A percentile compares a stretch with the other conserved stretches of the same genome.
phyloP scores from a whole-genome alignment of 1,139 yeast species.

The Debaryomyces sp. region DNA sequence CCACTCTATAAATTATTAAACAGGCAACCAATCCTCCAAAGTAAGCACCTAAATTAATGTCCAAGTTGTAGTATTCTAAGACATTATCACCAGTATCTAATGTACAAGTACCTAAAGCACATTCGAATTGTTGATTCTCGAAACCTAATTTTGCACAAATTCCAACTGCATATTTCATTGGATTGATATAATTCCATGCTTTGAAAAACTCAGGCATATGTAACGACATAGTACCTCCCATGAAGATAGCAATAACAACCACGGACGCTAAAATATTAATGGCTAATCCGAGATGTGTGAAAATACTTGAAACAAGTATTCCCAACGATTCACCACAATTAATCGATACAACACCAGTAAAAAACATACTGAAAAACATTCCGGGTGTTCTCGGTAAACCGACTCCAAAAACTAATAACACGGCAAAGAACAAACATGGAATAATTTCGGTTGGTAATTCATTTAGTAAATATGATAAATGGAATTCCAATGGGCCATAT shows the following conservation, averaged over 20 bases:
- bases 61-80: constrained; percentile 35
- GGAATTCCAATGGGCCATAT: constrained; percentile 69
- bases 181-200: constrained; percentile 73
- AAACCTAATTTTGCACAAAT: constrained; percentile 46
- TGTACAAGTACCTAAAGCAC: constrained; percentile 30
- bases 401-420: constrained; percentile 65
- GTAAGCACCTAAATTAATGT: constrained; percentile 30
- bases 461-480: constrained; percentile 61
- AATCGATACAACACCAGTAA: constrained; percentile 55
- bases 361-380: constrained; percentile 68
- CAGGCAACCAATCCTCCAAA: constrained; percentile 43
- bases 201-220: constrained; percentile 69
- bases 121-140: constrained; percentile 32
- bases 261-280: constrained; percentile 68
- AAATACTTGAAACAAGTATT: constrained; percentile 72
- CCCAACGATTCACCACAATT: constrained; percentile 87
- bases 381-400: constrained; percentile 73
- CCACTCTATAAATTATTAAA: constrained; percentile 34
- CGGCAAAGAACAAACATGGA: constrained; percentile 60
- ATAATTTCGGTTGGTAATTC: constrained; percentile 77
- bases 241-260: constrained; percentile 68
- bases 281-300: constrained; percentile 78
- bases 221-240: constrained; percentile 88
- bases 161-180: constrained; percentile 70
- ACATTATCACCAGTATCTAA: constrained; percentile 40